Base-by-base conservation (phyloP, 768 basidiomycete genomes). In the Peribolospora kevripleyi region DNA sequence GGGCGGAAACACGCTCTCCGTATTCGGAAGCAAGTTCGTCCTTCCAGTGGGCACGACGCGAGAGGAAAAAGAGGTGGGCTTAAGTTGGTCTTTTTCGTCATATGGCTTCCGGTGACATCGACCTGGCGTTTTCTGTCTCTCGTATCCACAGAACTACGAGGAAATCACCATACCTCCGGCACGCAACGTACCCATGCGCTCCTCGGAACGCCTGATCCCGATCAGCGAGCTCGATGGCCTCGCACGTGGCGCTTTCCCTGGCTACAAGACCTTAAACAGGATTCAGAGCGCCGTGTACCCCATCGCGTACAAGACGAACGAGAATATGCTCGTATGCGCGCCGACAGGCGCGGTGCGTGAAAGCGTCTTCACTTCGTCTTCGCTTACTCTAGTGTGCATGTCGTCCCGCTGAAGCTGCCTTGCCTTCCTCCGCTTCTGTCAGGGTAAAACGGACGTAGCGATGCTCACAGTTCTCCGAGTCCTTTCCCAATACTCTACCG, bases 391-490 rank as follows among this genome's bases (percentile, higher is more conserved):
- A 50, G 43, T 50, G 48, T 13, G 36, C 41, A 5, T 53, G 42
- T 25, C 40, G 7, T 51, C 38, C 10, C 42, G 6, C 11, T 38
- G 47, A 57, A 7, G 25, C 55, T 60, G 11, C 53, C 42, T 4
- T 1, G 3, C 5, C 10, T 2, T 8, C 39, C 14, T 53, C 41
- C 5, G 13, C 9, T 37, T 48, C 13, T 51, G 45, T 41, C 61
- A 90, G 87, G 93, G 93, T 68, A 98, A 98, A 84, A 98, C 93
- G 0, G 93, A 98, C 67, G 82, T 98, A 0, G 93, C 93, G 0
- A 82, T 97, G 78, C 73, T 98, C 63, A 75, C 85, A 3, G 81
- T 98, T 58, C 75, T 98, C 50, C 83, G 88, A 40, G 83, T 90
- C 39, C 69, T 97, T 49, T 71, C 78, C 51, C 85, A 87, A 62